phyloP scores from a whole-genome alignment of 805 yeast genomes.

The Barnettozyma salicaria region DNA sequence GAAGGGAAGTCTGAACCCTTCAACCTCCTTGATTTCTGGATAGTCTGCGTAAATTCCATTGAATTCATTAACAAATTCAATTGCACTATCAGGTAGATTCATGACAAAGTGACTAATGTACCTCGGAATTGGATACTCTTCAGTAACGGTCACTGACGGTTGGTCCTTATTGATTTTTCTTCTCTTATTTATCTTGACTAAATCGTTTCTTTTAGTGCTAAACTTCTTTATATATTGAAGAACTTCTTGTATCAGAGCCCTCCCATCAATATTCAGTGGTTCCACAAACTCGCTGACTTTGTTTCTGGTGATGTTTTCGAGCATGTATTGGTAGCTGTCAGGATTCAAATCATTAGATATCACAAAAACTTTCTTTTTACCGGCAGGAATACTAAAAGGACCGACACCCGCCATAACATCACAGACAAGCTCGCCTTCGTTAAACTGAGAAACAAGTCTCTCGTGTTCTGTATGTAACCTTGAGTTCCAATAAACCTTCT shows the following conservation, averaged over 20 bases:
- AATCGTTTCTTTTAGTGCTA: conserved; percentile 31
- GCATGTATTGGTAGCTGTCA: conserved; percentile 66
- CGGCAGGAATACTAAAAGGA: conserved; percentile 96
- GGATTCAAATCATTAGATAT: conserved; percentile 95
- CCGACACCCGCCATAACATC: conserved; percentile 99
- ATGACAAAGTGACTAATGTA: conserved; percentile 72
- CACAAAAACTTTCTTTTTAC: conserved; percentile 70
- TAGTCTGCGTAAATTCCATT: conserved; percentile 57
- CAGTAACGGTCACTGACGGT: conserved; percentile 11
- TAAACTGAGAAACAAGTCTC: conserved; percentile 56
- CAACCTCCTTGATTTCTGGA: conserved; percentile 33
- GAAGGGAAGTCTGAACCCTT: conserved; percentile 57
- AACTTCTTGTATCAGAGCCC: conserved; percentile 65
- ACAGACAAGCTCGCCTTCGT: conserved; percentile 69
- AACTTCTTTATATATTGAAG: conserved; percentile 46
- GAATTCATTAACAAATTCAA: conserved; percentile 73
- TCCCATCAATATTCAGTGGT: conserved; percentile 74
- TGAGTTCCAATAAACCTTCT: conserved; percentile 96
- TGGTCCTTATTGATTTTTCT: conserved; percentile 27
- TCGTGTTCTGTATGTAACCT: conserved; percentile 92
- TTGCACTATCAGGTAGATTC: conserved; percentile 94
- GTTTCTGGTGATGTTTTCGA: conserved; percentile 57
- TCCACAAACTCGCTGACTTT: conserved; percentile 54
- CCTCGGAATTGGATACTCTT: conserved; percentile 40
- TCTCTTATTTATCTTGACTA: conserved; percentile 35